Conservation (phyloP, 1,139 yeast species). For the Hansenula sp. region DNA sequence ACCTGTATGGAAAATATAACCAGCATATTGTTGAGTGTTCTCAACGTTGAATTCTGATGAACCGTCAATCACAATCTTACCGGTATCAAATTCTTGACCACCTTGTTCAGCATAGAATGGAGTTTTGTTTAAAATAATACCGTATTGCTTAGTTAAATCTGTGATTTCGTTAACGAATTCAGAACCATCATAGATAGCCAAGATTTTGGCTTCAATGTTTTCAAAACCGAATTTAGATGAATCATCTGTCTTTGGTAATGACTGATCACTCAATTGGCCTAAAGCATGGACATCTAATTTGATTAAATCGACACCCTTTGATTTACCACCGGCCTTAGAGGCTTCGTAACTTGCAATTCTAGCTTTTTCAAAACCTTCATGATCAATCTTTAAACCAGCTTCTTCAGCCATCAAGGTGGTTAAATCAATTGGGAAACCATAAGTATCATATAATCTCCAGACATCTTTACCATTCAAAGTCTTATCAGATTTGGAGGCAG, state of each 20-base stretch:
- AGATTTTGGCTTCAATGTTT: constrained; percentile 56
- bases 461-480: constrained; percentile 89
- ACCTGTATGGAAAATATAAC: constrained; percentile 96
- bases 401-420: constrained; percentile 99
- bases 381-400: constrained; percentile 91
- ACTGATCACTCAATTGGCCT: constrained; percentile 56
- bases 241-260: constrained; percentile 83
- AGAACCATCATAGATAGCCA: constrained; percentile 70
- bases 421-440: constrained; percentile 98
- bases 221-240: constrained; percentile 66
- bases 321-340: constrained; percentile 81
- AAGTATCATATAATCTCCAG: constrained; percentile 98
- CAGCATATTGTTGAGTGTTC: constrained; percentile 90
- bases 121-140: constrained; percentile 81
- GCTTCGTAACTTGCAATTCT: constrained; percentile 89
- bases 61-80: constrained; percentile 88
- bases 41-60: constrained; percentile 81
- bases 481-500: constrained; percentile 73
- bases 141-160: constrained; percentile 54
- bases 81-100: constrained; percentile 97
- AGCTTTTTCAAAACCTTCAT: constrained; percentile 86
- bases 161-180: constrained; percentile 49
- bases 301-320: constrained; percentile 52
- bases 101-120: constrained; percentile 99
- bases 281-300: constrained; percentile 90